phyloP scores from a whole-genome alignment of 768 basidiomycete species.

The Suillus alpinus region DNA sequence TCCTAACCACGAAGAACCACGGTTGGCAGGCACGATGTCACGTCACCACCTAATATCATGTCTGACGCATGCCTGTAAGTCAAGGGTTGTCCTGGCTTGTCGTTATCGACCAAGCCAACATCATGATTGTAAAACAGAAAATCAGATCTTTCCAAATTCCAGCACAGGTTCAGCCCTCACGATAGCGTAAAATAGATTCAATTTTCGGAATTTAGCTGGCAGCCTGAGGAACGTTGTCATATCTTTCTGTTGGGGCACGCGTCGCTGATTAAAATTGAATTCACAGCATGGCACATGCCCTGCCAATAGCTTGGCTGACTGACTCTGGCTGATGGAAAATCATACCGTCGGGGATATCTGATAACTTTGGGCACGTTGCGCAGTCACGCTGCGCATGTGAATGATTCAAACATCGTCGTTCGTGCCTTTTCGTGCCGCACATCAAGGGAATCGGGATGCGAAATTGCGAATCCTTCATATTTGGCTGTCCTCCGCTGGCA shows the following conservation, averaged over 20 bases:
- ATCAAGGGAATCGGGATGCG: not conserved
- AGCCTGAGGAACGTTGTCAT: not conserved
- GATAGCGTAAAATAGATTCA: not conserved
- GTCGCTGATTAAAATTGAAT: not conserved
- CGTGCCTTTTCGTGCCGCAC: not conserved
- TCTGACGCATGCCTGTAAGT: not conserved
- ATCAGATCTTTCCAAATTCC: not conserved
- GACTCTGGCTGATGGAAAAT: not conserved
- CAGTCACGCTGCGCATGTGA: not conserved
- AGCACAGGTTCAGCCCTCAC: not conserved
- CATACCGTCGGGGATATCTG: not conserved
- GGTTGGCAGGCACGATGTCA: conserved; percentile 2
- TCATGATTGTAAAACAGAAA: not conserved
- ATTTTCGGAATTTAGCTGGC: not conserved
- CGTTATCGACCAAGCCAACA: not conserved
- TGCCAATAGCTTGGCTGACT: not conserved
- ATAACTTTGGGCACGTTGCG: not conserved
- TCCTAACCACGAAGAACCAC: not conserved
- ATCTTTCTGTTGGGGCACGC: not conserved
- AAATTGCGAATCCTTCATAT: not conserved
- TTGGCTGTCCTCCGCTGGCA: not conserved
- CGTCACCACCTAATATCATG: not conserved
- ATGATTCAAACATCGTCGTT: not conserved
- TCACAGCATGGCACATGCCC: not conserved
- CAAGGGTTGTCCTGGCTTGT: not conserved